Evolutionary conservation across 805 yeast species (phyloP), one percentile per base, ranked within the genome.

Genomic region (Metschnikowia dekortorum): DNA sequence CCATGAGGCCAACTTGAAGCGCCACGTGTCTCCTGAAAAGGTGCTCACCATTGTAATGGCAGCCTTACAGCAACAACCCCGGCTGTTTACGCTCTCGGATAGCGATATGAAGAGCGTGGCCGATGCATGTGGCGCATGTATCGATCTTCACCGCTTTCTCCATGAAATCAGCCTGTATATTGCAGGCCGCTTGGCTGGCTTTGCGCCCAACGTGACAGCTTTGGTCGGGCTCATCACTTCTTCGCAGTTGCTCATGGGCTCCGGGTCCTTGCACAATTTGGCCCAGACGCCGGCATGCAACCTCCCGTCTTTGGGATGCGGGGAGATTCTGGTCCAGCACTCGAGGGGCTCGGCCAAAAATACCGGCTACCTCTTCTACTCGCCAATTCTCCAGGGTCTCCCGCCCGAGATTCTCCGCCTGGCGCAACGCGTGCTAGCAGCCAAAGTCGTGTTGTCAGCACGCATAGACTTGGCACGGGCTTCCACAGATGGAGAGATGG

Each of bases 211-310:
- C 63, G 67, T 88, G 1, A 74, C 88, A 2, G 81, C 81, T 0
- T 69, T 94, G 7, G 73, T 92, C 2, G 95, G 96, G 0, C 71
- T 95, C 0, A 70, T 78, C 6, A 78, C 87, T 0, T 81, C 96
- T 0, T 85, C 96, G 0, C 88, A 86, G 58, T 66, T 94, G 14
- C 68, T 92, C 26, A 78, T 88, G 0, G 73, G 78, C 14, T 70
- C 80, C 1, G 95, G 96, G 2, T 89, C 96, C 0, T 64, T 92
- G 4, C 69, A 69, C 10, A 83, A 80, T 6, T 68, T 92, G 8
- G 81, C 89, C 2, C 69, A 66, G 31, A 80, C 87, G 0, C 96
- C 97, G 0, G 76, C 96, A 3, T 88, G 97, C 59, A 92, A 92
- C 61, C 60, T 92, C 22, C 83, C 96, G 0, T 81, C 95, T 0